Conservation (phyloP, 1,284 basidiomycete genomes). For the Tilletiopsis washingtonensis region DNA sequence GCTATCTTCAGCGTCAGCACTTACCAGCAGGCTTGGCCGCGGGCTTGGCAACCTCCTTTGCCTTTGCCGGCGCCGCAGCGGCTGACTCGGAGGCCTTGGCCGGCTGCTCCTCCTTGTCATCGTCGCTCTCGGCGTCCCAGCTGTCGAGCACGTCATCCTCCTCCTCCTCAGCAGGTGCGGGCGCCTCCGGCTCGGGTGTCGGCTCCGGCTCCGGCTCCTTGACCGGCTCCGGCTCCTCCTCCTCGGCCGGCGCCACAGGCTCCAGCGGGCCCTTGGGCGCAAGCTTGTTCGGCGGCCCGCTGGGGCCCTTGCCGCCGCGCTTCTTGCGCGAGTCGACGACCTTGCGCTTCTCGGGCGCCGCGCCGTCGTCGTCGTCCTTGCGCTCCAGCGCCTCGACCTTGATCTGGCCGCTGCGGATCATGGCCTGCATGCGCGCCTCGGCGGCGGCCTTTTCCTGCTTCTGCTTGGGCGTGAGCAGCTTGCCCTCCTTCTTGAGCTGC, state of each 20-base stretch:
- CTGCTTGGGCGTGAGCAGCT: constrained; percentile 60
- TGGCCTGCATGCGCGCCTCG: constrained; percentile 81
- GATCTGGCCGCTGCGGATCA: constrained; percentile 73
- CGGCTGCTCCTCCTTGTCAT: constrained; percentile 50
- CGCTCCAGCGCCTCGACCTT: constrained; percentile 77
- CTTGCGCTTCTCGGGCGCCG: constrained; percentile 52
- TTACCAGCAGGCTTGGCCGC: too few relatives aligned
- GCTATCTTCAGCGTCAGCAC: too few relatives aligned
- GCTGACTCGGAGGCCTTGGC: constrained; percentile 5
- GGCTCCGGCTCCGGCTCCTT: constrained; percentile 29
- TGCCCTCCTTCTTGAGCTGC: constrained; percentile 46
- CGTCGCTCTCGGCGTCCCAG: constrained; percentile 49
- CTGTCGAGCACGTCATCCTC: constrained; percentile 47
- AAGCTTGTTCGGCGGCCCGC: constrained; percentile 14
- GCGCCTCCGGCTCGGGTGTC: constrained; percentile 32
- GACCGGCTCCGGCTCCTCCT: constrained; percentile 39
- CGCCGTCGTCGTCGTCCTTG: constrained; percentile 51
- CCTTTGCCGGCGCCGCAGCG: background rate
- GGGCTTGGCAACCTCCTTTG: background rate
- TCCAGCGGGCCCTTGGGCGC: constrained; percentile 1
- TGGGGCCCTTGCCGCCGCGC: constrained; percentile 55
- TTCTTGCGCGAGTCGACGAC: constrained; percentile 76
- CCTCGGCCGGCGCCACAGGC: constrained; percentile 31
- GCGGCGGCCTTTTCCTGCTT: constrained; percentile 87
- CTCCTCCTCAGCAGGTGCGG: constrained; percentile 20